Base-by-base conservation (phyloP, 768 basidiomycete species). In the Phlegmacium glaucopus region DNA sequence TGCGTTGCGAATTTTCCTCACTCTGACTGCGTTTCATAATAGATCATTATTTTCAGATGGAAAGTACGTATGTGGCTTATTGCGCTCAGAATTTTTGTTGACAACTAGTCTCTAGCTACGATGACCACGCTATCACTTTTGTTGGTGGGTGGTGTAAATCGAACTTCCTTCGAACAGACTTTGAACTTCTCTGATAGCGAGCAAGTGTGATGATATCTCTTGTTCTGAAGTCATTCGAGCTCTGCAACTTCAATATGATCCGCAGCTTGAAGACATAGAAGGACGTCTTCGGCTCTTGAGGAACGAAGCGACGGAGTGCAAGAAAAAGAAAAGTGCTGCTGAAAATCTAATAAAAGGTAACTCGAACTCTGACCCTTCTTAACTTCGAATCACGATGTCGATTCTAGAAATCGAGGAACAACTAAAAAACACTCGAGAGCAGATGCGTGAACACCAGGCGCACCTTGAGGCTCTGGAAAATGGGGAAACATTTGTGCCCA, bases 191-290 rank as follows among this genome's bases (percentile, higher is more conserved):
- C 34, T 45, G 9, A 15, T 13, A 79, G 81, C 81, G 6, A 79
- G 76, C 53, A 83, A 84, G 60, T 79, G 78, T 47, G 82, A 84
- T 45, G 82, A 84, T 51, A 74, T 84, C 11, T 80, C 79, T 10
- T 80, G 78, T 44, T 75, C 75, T 0, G 81, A 83, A 52, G 73
- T 81, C 34, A 76, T 82, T 40, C 61, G 61, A 8, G 73, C 76
- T 1, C 68, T 84, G 38, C 54, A 64, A 17, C 70, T 83, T 4
- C 72, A 77, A 3, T 75, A 79, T 42, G 76, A 82, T n/a, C 70
- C 73, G 1, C 72, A 74, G 42, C 64, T 82, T 13, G 73, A 76
- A 44, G 70, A 61, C 1, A 77, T 82, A 15, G 74, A 81, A 51
- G 71, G 68, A 0, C 68, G 66, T 13, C 66, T 83, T n/a, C 61